Conservation (phyloP, 169 alveolate genomes). For the Plasmodium cynomolgi region DNA sequence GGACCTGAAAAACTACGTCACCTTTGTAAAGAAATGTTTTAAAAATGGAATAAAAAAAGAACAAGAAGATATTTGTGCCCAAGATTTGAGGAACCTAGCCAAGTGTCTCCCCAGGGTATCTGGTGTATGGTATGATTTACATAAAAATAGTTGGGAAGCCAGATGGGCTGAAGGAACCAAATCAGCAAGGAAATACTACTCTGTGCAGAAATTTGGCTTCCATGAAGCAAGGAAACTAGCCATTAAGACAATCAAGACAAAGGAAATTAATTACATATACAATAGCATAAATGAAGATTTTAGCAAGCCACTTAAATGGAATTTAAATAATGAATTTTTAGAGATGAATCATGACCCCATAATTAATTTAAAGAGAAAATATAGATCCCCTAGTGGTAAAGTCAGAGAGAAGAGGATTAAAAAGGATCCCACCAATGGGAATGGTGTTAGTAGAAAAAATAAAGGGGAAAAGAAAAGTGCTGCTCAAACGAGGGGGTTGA, state of each 20-base stretch:
- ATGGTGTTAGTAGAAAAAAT: neutral
- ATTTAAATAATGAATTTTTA: constrained; percentile 31
- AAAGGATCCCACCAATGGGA: constrained; percentile 1
- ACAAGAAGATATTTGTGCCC: constrained; percentile 72
- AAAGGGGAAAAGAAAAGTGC: constrained; percentile 15
- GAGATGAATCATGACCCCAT: constrained; percentile 67
- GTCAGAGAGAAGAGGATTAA: constrained; percentile 31
- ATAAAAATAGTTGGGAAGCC: constrained; percentile 87
- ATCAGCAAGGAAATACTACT: constrained; percentile 83
- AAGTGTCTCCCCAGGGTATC: constrained; percentile 84
- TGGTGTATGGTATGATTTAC: constrained; percentile 85
- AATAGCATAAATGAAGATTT: constrained; percentile 54
- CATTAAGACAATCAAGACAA: constrained; percentile 80
- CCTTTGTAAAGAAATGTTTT: constrained; percentile 42
- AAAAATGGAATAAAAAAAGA: constrained; percentile 33
- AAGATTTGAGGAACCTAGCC: constrained; percentile 82
- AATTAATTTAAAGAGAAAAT: constrained; percentile 46
- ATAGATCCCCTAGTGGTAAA: constrained; percentile 36
- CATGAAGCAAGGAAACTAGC: constrained; percentile 86
- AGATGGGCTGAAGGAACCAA: constrained; percentile 85
- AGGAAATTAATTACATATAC: constrained; percentile 63
- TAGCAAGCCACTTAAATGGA: constrained; percentile 50
- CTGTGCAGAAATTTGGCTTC: constrained; percentile 85
- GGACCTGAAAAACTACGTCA: constrained; percentile 38
- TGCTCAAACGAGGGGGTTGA: constrained; percentile 2